These are phyloP conservation scores for Aspergillus persii DNA, from an alignment of 2,329 filamentous ascomycete species.

Conservation along the genomic window DNA sequence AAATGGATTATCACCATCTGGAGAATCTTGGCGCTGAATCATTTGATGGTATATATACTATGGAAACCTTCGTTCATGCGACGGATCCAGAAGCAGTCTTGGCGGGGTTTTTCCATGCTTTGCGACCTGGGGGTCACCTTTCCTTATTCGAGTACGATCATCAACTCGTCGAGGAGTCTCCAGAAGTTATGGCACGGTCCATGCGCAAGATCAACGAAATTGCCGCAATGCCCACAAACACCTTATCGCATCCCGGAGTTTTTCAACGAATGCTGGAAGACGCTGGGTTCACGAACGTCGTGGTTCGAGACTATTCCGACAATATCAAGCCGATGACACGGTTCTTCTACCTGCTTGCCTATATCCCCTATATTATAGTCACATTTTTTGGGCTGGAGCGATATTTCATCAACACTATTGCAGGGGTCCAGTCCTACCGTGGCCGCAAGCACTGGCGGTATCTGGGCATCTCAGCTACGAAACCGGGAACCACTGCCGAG, in stretches of 20 bases:
- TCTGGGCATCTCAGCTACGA: slow-evolving; percentile 22
- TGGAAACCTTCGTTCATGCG: slow-evolving; percentile 58
- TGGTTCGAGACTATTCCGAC: slow-evolving; percentile 45
- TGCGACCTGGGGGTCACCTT: slow-evolving; percentile 49
- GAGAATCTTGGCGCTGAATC: slow-evolving; percentile 38
- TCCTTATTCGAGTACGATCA: slow-evolving; percentile 51
- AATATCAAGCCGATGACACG: slow-evolving; percentile 51
- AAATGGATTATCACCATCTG: slow-evolving; percentile 54
- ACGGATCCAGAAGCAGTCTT: slow-evolving; percentile 47
- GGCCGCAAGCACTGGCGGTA: slow-evolving; percentile 33
- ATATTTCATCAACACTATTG: slow-evolving; percentile 50
- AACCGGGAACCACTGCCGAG: slow-evolving; percentile 15
- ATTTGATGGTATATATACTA: slow-evolving; percentile 55
- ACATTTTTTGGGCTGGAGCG: slow-evolving; percentile 44
- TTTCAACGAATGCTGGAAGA: slow-evolving; percentile 40
- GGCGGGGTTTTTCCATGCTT: slow-evolving; percentile 47
- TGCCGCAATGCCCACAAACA: slow-evolving; percentile 49
- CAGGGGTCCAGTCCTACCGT: slow-evolving; percentile 39
- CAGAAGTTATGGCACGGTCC: slow-evolving; percentile 29
- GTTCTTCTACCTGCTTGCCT: slow-evolving; percentile 48
- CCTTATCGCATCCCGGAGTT: slow-evolving; percentile 38
- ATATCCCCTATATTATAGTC: slow-evolving; percentile 49
- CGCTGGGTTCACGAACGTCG: slow-evolving; percentile 47
- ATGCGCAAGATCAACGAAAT: slow-evolving; percentile 44
- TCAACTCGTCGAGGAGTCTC: slow-evolving; percentile 26